These are phyloP conservation scores for Crassisporium funariophilum DNA, from an alignment of 768 basidiomycete genomes.

Conservation along the genomic window DNA sequence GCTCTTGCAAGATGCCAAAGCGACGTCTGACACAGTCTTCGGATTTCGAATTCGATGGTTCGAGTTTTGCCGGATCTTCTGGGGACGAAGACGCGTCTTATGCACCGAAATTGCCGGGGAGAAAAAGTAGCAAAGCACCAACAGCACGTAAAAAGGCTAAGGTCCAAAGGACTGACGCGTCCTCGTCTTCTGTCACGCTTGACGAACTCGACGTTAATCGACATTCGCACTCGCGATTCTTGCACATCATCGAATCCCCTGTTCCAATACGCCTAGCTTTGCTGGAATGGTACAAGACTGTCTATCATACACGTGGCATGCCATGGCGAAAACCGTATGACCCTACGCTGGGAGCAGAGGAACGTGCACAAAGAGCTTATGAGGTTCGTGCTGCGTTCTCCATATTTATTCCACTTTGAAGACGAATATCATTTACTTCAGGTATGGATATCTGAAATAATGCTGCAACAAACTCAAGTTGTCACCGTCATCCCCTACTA, in stretches of 20 bases:
- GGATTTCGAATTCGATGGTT: slow-evolving; percentile 16
- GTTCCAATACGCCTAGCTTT: slow-evolving; percentile 50
- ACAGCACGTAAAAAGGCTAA: slow-evolving; percentile 7
- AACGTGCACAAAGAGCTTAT: slow-evolving; percentile 85
- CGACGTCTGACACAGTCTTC: slow-evolving; percentile 20
- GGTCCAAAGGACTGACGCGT: slow-evolving; percentile 10
- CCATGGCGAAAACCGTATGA: slow-evolving; percentile 87
- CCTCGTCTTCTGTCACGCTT: slow-evolving; percentile 7
- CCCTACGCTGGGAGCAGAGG: slow-evolving; percentile 50
- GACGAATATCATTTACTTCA: slow-evolving; percentile 25
- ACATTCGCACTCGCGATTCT: slow-evolving; percentile 43
- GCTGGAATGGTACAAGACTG: slow-evolving; percentile 71
- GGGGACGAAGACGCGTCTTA: slow-evolving; percentile 23
- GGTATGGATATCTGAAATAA: slow-evolving; percentile 93
- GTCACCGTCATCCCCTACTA: slow-evolving; percentile 94
- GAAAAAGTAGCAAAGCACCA: background rate
- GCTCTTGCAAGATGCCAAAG: slow-evolving; percentile 21
- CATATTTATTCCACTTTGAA: slow-evolving; percentile 3
- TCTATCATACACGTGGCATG: slow-evolving; percentile 75
- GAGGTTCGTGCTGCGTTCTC: slow-evolving; percentile 55
- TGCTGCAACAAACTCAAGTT: slow-evolving; percentile 97
- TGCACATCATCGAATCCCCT: slow-evolving; percentile 48
- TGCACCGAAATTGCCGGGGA: slow-evolving; percentile 10
- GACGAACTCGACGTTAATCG: slow-evolving; percentile 16
- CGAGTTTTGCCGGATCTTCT: slow-evolving; percentile 13